Evolutionary conservation across 768 basidiomycete genomes (phyloP).

Genomic region (Kwoniella mangroviensis): DNA sequence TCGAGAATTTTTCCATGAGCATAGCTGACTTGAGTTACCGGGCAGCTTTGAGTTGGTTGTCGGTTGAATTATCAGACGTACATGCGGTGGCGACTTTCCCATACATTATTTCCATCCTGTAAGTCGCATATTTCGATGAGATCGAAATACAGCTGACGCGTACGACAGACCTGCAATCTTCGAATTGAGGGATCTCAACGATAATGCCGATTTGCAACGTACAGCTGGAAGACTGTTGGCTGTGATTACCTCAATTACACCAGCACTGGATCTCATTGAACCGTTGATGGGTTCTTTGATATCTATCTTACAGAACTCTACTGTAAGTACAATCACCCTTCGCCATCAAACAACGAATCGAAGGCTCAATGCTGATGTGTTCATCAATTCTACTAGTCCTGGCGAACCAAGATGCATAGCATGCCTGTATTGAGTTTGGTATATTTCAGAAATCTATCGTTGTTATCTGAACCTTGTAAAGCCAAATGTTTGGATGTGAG

Average conservation of each 20-base stretch:
- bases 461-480: slow-evolving; percentile 71
- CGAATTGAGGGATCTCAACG: slow-evolving; percentile 87
- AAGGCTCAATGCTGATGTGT: slow-evolving; percentile 12
- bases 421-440: slow-evolving; percentile 86
- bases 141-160: slow-evolving; percentile 23
- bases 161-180: slow-evolving; percentile 76
- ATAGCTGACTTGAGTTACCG: slow-evolving; percentile 19
- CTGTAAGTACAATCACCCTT: slow-evolving; percentile 63
- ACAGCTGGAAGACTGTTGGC: slow-evolving; percentile 81
- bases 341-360: neutral
- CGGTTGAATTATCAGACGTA: slow-evolving; percentile 74
- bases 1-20: too few species aligned
- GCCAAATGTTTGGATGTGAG: slow-evolving; percentile 75
- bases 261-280: slow-evolving; percentile 70
- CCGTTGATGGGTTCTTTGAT: slow-evolving; percentile 75
- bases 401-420: slow-evolving; percentile 85
- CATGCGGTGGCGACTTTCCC: slow-evolving; percentile 77
- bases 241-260: slow-evolving; percentile 78
- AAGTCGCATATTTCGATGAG: slow-evolving; percentile 50
- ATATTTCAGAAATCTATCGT: slow-evolving; percentile 85
- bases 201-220: slow-evolving; percentile 74
- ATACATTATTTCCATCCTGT: slow-evolving; percentile 78
- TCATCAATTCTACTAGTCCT: slow-evolving; percentile 75
- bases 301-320: slow-evolving; percentile 76
- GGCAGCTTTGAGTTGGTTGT: slow-evolving; percentile 79